Percentiles rank a stretch among this genome's conserved stretches.
Conservation (phyloP, 441 rosid species). For the Capsella rubella region DNA sequence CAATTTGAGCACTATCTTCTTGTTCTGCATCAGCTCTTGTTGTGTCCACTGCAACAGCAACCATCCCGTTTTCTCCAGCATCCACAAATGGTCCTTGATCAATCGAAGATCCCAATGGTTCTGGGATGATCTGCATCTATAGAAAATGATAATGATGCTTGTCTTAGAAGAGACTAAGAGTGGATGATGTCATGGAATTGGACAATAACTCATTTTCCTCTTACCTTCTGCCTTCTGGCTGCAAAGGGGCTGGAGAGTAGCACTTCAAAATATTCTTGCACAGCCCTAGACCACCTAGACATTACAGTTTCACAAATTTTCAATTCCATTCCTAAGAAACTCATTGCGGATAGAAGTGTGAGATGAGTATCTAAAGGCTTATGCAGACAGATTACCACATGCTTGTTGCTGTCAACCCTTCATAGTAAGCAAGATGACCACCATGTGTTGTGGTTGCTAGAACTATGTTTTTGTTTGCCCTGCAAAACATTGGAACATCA, state of each 20-base stretch:
- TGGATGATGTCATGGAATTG: slow-evolving; percentile 1
- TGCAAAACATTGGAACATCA: slow-evolving; percentile 42
- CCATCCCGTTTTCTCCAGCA: slow-evolving; percentile 65
- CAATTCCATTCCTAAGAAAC: background rate
- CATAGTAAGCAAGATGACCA: slow-evolving; percentile 82
- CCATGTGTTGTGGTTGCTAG: slow-evolving; percentile 78
- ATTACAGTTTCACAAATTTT: slow-evolving; percentile 22
- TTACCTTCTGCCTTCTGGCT: slow-evolving; percentile 59
- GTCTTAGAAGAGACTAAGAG: slow-evolving; percentile 20
- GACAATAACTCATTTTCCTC: background rate
- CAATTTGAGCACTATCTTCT: slow-evolving; percentile 32
- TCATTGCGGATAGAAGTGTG: background rate
- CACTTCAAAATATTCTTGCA: slow-evolving; percentile 65
- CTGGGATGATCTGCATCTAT: slow-evolving; percentile 49
- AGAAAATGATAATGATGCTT: slow-evolving; percentile 8
- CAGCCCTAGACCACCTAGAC: slow-evolving; percentile 90
- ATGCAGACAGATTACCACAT: slow-evolving; percentile 64
- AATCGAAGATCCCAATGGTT: slow-evolving; percentile 52
- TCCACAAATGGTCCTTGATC: slow-evolving; percentile 69
- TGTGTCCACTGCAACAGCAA: slow-evolving; percentile 47
- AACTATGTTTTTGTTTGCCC: slow-evolving; percentile 75
- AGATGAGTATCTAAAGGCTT: background rate
- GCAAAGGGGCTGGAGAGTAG: slow-evolving; percentile 62
- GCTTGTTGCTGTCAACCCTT: slow-evolving; percentile 72
- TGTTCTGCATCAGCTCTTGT: slow-evolving; percentile 41